Evolutionary conservation across 106 monocot species (phyloP).

Genomic region (Dendrobium catenatum): DNA sequence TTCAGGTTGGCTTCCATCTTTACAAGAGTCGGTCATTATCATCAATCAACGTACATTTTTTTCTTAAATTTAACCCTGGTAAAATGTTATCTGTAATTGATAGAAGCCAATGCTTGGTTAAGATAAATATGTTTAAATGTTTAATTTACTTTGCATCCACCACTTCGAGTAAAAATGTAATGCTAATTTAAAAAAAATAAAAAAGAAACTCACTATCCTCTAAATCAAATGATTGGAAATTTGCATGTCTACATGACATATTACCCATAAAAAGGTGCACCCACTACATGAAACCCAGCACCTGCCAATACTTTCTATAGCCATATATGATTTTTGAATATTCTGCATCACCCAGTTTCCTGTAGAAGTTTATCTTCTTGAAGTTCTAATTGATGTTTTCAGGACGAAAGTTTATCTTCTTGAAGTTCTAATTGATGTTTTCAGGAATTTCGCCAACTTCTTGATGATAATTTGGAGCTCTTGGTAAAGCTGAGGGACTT

Average conservation of each 20-base stretch:
- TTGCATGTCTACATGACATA: background rate
- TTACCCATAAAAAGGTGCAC: background rate
- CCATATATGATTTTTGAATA: background rate
- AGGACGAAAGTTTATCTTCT: conserved; percentile 29
- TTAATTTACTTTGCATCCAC: background rate
- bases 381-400: conserved; percentile 1
- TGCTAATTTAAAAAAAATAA: background rate
- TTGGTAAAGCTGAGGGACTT: conserved; percentile 64
- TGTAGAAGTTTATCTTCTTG: background rate
- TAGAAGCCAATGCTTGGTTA: background rate
- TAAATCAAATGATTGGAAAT: background rate
- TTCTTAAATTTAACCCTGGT: background rate
- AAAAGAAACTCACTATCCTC: background rate
- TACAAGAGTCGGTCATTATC: background rate
- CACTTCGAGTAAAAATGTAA: too few species aligned
- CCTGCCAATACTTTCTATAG: background rate
- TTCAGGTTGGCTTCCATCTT: background rate
- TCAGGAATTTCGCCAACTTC: conserved; percentile 78
- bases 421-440: background rate
- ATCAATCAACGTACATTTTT: background rate
- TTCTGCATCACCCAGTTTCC: background rate
- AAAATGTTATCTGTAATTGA: background rate
- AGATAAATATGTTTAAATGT: background rate
- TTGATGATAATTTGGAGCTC: conserved; percentile 65
- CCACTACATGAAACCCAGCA: background rate